These are phyloP conservation scores for Plectosphaerella sp. DNA, from an alignment of 2,329 filamentous ascomycete genomes.

Conservation along the genomic window DNA sequence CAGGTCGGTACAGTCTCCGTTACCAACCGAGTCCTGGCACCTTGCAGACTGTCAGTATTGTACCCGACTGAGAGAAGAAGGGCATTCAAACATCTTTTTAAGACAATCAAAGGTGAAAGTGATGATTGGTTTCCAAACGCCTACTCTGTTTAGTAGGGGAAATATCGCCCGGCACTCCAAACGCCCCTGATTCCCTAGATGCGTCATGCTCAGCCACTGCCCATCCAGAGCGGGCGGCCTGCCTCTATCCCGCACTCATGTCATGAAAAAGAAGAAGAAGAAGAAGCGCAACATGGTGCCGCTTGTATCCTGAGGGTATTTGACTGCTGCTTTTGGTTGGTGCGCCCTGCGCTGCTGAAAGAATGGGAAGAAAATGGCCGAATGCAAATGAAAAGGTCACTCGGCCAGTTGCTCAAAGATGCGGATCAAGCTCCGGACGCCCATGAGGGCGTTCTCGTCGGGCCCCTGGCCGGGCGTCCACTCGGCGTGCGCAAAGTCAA, in stretches of 20 bases:
- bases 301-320: neutral
- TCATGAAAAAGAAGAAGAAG: too few species aligned
- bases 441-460: constrained; percentile 77
- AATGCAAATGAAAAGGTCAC: constrained; percentile 5
- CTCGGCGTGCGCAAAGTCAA: constrained; percentile 91
- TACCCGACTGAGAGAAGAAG: too few species aligned
- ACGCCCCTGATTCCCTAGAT: neutral
- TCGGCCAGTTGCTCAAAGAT: constrained; percentile 65
- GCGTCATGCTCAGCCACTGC: neutral
- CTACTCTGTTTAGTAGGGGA: too few species aligned
- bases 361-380: neutral
- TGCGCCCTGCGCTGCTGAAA: neutral
- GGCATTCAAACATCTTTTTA: too few species aligned
- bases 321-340: neutral
- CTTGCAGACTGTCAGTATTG: too few species aligned
- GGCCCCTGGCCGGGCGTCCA: constrained; percentile 79
- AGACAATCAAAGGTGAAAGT: too few species aligned
- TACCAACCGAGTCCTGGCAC: too few species aligned
- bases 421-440: constrained; percentile 65
- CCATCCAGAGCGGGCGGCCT: too few species aligned
- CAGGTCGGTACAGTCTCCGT: too few species aligned
- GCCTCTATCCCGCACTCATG: too few species aligned
- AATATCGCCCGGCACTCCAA: too few species aligned
- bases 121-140: too few species aligned
- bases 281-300: neutral